Conservation (phyloP, 495 filamentous ascomycete genomes). For the Hypoxylon perforatum region DNA sequence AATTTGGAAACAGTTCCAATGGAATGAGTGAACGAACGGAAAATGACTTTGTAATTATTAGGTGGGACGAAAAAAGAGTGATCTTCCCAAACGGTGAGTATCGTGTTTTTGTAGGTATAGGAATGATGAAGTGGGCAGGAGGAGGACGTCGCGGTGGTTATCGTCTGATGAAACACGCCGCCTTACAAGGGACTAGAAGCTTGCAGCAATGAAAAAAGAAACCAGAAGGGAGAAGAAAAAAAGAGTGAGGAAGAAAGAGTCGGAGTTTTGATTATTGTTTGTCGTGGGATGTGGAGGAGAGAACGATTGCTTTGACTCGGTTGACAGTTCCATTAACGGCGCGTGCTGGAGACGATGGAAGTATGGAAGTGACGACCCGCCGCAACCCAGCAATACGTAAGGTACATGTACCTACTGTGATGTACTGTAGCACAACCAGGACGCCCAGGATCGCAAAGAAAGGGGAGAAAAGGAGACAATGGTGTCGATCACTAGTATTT, state of each 20-base stretch:
- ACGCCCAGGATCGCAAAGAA: conserved; percentile 11
- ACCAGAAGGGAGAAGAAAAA: conserved; percentile 8
- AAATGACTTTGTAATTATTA: conserved; percentile 23
- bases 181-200: conserved; percentile 16
- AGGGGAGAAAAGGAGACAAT: conserved; percentile 18
- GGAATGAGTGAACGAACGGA: conserved; percentile 24
- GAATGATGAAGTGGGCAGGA: conserved; percentile 18
- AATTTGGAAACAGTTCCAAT: conserved; percentile 21
- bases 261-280: too few relatives aligned
- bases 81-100: conserved; percentile 30
- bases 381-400: conserved; percentile 1
- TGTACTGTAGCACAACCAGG: conserved; percentile 18
- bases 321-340: conserved; percentile 26
- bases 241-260: conserved; percentile 10
- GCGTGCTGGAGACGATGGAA: conserved; percentile 2
- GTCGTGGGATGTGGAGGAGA: too few relatives aligned
- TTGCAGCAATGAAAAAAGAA: conserved; percentile 9
- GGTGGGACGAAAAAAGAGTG: conserved; percentile 34
- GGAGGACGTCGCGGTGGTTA: conserved; percentile 6
- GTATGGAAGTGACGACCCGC: conserved; percentile 25
- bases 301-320: conserved; percentile 38
- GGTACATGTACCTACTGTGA: conserved; percentile 17
- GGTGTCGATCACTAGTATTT: conserved; percentile 32
- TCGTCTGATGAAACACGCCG: conserved; percentile 33
- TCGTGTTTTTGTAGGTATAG: conserved; percentile 33